A percentile compares a stretch with the other conserved stretches of the same genome.
These are phyloP conservation scores for Coccomyxa sp. DNA, from an alignment of 139 green algal genomes.

Conservation along the genomic window DNA sequence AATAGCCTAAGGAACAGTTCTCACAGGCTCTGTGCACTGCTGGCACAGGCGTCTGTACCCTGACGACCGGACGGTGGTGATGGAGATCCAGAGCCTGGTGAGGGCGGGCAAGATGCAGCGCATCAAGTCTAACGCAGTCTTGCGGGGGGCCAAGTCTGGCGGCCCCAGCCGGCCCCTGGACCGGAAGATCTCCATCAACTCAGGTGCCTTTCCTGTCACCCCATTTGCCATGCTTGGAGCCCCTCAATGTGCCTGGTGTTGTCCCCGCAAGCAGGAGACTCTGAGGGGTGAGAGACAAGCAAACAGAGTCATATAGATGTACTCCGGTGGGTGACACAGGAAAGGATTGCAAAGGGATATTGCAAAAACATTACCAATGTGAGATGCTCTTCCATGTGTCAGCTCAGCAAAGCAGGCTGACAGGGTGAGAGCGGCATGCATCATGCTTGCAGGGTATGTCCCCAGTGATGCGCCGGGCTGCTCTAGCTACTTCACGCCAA, in stretches of 20 bases:
- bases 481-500: conserved; percentile 11
- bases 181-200: not conserved
- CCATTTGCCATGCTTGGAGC: not conserved
- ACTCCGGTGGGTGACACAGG: too few species aligned
- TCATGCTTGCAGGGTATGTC: conserved; percentile 13
- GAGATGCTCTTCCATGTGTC: too few species aligned
- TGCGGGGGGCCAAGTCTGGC: not conserved
- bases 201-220: not conserved
- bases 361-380: too few species aligned
- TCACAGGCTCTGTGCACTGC: not conserved
- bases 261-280: not conserved
- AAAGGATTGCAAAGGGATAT: too few species aligned
- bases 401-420: too few species aligned
- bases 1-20: not conserved
- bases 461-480: conserved; percentile 11
- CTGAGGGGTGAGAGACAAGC: too few species aligned
- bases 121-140: not conserved
- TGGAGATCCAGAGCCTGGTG: conserved; percentile 41
- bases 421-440: not conserved
- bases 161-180: not conserved
- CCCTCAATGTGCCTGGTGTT: not conserved
- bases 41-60: conserved; percentile 38
- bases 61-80: conserved; percentile 40
- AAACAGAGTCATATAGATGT: too few species aligned
- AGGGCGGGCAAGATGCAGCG: not conserved